Conservation (phyloP, 805 yeast genomes). For the Ogataea nonfermentans region DNA sequence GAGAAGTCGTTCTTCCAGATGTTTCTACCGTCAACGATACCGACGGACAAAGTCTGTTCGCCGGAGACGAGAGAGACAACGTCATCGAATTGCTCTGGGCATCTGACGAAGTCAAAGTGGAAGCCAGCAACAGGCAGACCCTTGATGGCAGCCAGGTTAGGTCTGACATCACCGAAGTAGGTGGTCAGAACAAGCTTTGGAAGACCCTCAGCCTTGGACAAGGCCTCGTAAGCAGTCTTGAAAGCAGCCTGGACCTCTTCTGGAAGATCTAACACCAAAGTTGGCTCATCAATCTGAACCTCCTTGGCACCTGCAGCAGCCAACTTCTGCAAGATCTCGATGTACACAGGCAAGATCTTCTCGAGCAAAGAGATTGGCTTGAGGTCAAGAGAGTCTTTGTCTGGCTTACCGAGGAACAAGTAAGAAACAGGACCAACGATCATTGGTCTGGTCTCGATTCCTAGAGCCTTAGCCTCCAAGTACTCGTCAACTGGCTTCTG, state of each 20-base stretch:
- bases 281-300: slow-evolving; percentile 98
- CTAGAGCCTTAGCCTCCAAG: slow-evolving; percentile 95
- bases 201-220: slow-evolving; percentile 62
- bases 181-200: slow-evolving; percentile 85
- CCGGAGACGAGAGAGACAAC: slow-evolving; percentile 65
- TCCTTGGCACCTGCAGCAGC: slow-evolving; percentile 92
- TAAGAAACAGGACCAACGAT: slow-evolving; percentile 94
- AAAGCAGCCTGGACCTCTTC: slow-evolving; percentile 78
- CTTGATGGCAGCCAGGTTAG: slow-evolving; percentile 88
- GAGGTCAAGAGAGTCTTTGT: slow-evolving; percentile 93
- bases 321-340: slow-evolving; percentile 81
- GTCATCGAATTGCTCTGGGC: slow-evolving; percentile 91
- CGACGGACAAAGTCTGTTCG: slow-evolving; percentile 85
- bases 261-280: slow-evolving; percentile 90
- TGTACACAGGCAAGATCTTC: slow-evolving; percentile 91
- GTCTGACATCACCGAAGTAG: slow-evolving; percentile 98
- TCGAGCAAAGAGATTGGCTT: slow-evolving; percentile 88
- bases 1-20: slow-evolving; percentile 97
- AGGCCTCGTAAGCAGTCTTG: slow-evolving; percentile 81
- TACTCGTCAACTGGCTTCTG: slow-evolving; percentile 96
- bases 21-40: slow-evolving; percentile 99
- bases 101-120: slow-evolving; percentile 96
- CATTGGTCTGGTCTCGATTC: slow-evolving; percentile 97
- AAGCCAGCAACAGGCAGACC: slow-evolving; percentile 89
- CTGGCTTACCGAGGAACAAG: slow-evolving; percentile 95